These are phyloP conservation scores for Hypoxylon sp. DNA, from an alignment of 2,329 filamentous ascomycete species.

Conservation along the genomic window DNA sequence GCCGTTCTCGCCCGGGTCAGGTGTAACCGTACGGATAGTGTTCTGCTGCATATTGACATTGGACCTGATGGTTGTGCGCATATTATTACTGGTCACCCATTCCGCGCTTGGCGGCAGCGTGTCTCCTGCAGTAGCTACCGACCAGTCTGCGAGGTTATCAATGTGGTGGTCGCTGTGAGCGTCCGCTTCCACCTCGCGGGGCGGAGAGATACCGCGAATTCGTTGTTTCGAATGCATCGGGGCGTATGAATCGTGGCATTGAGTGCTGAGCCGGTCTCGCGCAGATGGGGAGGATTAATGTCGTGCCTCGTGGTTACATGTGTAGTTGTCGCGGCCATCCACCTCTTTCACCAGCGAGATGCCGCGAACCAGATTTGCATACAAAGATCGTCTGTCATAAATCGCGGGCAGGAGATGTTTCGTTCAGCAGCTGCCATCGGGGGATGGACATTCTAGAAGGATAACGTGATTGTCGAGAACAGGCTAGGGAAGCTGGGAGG, in stretches of 20 bases:
- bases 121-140: constrained; percentile 52
- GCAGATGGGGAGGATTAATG: constrained; percentile 43
- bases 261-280: constrained; percentile 45
- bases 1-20: constrained; percentile 66
- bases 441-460: constrained; percentile 47
- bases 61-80: constrained; percentile 51
- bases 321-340: constrained; percentile 47
- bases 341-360: constrained; percentile 47
- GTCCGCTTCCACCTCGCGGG: constrained; percentile 64
- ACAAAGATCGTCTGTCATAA: constrained; percentile 46
- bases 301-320: constrained; percentile 43
- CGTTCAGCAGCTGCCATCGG: constrained; percentile 49
- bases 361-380: constrained; percentile 37
- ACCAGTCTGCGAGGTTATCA: constrained; percentile 56
- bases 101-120: constrained; percentile 47
- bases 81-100: constrained; percentile 43
- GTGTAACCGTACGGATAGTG: constrained; percentile 76
- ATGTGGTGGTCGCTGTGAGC: constrained; percentile 57
- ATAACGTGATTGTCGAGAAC: constrained; percentile 34
- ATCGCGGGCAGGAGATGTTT: constrained; percentile 38
- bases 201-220: constrained; percentile 61
- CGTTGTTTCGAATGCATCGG: constrained; percentile 61
- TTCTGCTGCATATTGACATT: constrained; percentile 53
- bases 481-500: constrained; percentile 42
- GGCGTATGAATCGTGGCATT: constrained; percentile 53